Percentiles rank a stretch among this genome's conserved stretches.
phyloP scores from a whole-genome alignment of 768 basidiomycete genomes.

The Lentinula sp. region DNA sequence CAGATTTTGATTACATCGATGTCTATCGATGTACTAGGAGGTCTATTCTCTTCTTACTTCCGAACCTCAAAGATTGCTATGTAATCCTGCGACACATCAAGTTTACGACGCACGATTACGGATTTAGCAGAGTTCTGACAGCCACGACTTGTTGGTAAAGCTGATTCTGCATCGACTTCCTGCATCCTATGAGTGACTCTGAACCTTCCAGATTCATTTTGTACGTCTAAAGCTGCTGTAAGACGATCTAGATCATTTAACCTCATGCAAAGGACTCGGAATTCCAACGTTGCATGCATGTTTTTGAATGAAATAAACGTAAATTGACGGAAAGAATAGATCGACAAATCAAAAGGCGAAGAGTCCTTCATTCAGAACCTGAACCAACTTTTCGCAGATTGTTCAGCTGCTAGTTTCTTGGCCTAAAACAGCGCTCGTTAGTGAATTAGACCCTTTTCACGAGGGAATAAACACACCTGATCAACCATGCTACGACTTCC shows the following conservation, averaged over 20 bases:
- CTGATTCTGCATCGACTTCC: not conserved
- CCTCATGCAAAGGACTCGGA: no score
- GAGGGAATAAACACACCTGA: conserved; percentile 36
- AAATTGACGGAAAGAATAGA: no score
- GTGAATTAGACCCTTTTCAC: not conserved
- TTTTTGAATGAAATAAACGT: no score
- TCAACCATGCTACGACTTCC: conserved; percentile 62
- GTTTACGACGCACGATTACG: conserved; percentile 29
- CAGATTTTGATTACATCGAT: no score
- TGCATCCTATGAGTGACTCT: no score
- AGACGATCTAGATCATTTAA: no score
- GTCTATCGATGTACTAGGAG: conserved; percentile 24
- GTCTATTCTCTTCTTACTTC: conserved; percentile 30
- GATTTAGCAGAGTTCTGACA: conserved; percentile 35
- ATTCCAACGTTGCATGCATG: no score
- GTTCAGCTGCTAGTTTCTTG: conserved; percentile 56
- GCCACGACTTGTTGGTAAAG: conserved; percentile 18
- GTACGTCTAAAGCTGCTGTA: no score
- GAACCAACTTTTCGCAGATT: conserved; percentile 64
- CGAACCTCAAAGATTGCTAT: conserved; percentile 26
- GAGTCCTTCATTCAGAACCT: conserved; percentile 23
- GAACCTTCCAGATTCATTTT: no score
- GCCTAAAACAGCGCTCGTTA: conserved; percentile 31
- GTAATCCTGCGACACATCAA: conserved; percentile 33
- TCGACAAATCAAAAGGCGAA: no score